These are phyloP conservation scores for Cyathus striatus DNA, from an alignment of 768 basidiomycete species.

Conservation along the genomic window DNA sequence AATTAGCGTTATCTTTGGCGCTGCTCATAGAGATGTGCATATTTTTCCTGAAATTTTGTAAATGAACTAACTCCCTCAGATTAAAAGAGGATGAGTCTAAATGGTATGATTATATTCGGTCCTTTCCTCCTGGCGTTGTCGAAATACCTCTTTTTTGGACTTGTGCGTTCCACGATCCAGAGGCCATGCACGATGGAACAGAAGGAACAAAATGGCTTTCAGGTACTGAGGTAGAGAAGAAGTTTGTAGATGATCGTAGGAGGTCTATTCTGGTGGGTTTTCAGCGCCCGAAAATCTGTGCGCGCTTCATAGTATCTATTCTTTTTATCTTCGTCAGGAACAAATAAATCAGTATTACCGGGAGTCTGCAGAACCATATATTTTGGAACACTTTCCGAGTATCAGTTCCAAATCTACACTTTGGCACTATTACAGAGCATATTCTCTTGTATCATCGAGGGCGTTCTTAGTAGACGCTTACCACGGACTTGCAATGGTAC, in stretches of 20 bases:
- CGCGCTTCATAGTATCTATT: no score
- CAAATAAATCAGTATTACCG: slow-evolving; percentile 30
- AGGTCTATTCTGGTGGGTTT: slow-evolving; percentile 17
- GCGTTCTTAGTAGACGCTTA: slow-evolving; percentile 82
- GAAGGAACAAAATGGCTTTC: slow-evolving; percentile 32
- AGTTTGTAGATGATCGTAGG: slow-evolving; percentile 14
- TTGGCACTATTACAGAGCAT: slow-evolving; percentile 53
- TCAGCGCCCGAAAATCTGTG: no score
- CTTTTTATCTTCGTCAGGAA: no score
- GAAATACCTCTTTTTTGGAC: slow-evolving; percentile 64
- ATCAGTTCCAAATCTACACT: no score
- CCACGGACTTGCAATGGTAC: slow-evolving; percentile 79
- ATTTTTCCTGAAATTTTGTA: no score
- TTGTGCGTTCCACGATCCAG: no score
- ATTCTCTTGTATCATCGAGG: slow-evolving; percentile 69
- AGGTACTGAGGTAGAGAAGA: slow-evolving; percentile 35
- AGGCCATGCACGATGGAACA: no score
- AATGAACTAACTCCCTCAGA: no score
- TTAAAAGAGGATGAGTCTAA: slow-evolving; percentile 41
- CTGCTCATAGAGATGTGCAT: slow-evolving; percentile 62
- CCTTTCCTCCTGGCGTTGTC: slow-evolving; percentile 46
- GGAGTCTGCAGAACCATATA: slow-evolving; percentile 24
- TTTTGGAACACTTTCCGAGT: slow-evolving; percentile 14
- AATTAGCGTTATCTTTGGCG: slow-evolving; percentile 57
- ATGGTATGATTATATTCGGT: slow-evolving; percentile 66